Percentiles rank a stretch among this genome's conserved stretches.
Evolutionary conservation across 192 early-diverging fungal genomes (phyloP).

Genomic region (Rhizoclosmatium globosum): DNA sequence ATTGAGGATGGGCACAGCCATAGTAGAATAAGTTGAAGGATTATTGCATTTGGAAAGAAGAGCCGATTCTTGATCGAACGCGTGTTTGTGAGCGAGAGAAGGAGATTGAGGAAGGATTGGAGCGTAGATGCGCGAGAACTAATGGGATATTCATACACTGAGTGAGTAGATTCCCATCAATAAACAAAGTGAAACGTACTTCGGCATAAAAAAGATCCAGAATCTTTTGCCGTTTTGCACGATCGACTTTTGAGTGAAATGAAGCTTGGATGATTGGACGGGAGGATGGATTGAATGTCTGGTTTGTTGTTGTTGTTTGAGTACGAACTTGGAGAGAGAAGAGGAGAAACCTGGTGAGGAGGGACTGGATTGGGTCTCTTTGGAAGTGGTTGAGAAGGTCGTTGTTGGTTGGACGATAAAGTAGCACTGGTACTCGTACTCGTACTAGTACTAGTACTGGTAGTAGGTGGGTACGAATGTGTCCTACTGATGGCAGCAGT

Average conservation of each 20-base stretch:
- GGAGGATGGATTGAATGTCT: not conserved
- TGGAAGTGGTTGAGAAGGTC: not conserved
- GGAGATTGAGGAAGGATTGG: conserved; percentile 37
- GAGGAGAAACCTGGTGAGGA: not conserved
- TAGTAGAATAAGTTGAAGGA: conserved; percentile 54
- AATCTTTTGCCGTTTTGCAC: conserved; percentile 45
- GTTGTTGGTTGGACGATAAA: no score
- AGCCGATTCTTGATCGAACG: conserved; percentile 56
- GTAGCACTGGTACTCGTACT: no score
- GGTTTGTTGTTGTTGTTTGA: not conserved
- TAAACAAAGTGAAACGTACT: not conserved
- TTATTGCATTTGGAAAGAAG: conserved; percentile 49
- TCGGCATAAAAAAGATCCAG: conserved; percentile 44
- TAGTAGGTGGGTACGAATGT: no score
- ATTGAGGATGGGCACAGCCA: conserved; percentile 48
- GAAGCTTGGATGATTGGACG: conserved; percentile 3
- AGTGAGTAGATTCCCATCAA: not conserved
- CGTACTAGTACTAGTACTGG: no score
- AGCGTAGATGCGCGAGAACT: conserved; percentile 69
- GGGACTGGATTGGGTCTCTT: not conserved
- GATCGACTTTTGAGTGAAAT: conserved; percentile 43
- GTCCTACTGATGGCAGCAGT: no score
- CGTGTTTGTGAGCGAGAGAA: conserved; percentile 59
- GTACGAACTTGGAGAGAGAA: not conserved
- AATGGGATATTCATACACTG: conserved; percentile 44